A percentile compares a stretch with the other conserved stretches of the same genome.
phyloP scores from a whole-genome alignment of 306 rosid genomes.

The Vachellia collinsii region DNA sequence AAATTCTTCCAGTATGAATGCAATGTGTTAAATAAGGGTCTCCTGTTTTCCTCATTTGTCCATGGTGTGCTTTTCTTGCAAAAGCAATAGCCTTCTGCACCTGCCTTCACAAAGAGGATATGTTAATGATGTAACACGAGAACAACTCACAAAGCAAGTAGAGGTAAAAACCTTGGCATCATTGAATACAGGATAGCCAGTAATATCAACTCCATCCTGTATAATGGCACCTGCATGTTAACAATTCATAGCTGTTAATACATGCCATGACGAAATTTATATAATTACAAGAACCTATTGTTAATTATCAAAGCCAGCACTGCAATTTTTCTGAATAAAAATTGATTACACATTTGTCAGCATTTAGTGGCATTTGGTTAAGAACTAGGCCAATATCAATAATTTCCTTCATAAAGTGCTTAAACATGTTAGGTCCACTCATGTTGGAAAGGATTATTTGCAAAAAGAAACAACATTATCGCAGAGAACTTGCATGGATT shows the following conservation, averaged over 20 bases:
- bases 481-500: background rate
- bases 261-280: background rate
- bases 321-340: slow-evolving; percentile 12
- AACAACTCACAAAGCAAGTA: slow-evolving; percentile 28
- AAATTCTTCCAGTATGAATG: slow-evolving; percentile 86
- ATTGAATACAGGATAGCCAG: slow-evolving; percentile 77
- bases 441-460: background rate
- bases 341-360: slow-evolving; percentile 17
- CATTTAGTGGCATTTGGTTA: background rate
- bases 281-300: slow-evolving; percentile 9
- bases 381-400: background rate
- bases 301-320: slow-evolving; percentile 13
- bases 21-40: slow-evolving; percentile 94
- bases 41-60: slow-evolving; percentile 88
- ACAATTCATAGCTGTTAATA: slow-evolving; percentile 20
- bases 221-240: slow-evolving; percentile 66
- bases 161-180: slow-evolving; percentile 77
- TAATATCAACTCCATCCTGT: slow-evolving; percentile 90
- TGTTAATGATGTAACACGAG: slow-evolving; percentile 51
- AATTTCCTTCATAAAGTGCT: background rate
- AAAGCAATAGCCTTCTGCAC: slow-evolving; percentile 92
- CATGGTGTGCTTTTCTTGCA: slow-evolving; percentile 89
- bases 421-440: background rate
- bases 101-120: slow-evolving; percentile 82
- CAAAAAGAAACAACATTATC: background rate